Base-by-base conservation (phyloP, 2,329 filamentous ascomycete genomes). In the Dactylellina haptotyla region DNA sequence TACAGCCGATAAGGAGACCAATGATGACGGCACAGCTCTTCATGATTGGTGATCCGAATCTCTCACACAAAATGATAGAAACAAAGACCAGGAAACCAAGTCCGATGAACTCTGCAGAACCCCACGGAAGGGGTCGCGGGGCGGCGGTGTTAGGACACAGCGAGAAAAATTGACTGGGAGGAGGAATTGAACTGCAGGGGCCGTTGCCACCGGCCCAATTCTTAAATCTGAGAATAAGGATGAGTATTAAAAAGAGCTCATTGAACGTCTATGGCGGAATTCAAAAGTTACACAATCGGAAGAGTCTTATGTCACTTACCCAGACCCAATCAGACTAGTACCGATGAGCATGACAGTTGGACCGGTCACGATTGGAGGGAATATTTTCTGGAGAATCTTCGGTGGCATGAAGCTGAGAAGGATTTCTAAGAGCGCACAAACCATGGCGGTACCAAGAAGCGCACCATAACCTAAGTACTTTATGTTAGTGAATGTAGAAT, bases 151-250 rank as follows among this genome's bases (percentile, higher is more conserved):
- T 83, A 0, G 87, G 87, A 75, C 88, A 90, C 8, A 90, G 80
- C 8, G 80, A 77, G 81, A 84, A 86, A 75, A 84, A 78, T 32
- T 86, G 83, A 3, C 79, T 80, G 50, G 83, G 83, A 80, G 78
- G 88, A 28, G 81, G 80, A 76, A 84, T 84, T 54, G 82, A 82
- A 39, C 58, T 64, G 30, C 87, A 87, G 26, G 83, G 84, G 16
- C 90, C 90, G 41, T 84, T 87, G 30, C 88, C 87, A 57, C 89
- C 88, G n/a, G 87, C 88, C 89, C 88, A 90, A 77, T 89, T 85
- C 76, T 87, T 80, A 80, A 90, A 88, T 1, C 87, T 64, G 25
- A 37, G 16, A 45, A 4, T 32, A 28, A 30, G 26, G 2, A 9
- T 23, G 14, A 43, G 34, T 9, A 28, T 41, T n/a, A 20, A 9